phyloP scores from a whole-genome alignment of 139 green algal species.

The Micractinium sp. region DNA sequence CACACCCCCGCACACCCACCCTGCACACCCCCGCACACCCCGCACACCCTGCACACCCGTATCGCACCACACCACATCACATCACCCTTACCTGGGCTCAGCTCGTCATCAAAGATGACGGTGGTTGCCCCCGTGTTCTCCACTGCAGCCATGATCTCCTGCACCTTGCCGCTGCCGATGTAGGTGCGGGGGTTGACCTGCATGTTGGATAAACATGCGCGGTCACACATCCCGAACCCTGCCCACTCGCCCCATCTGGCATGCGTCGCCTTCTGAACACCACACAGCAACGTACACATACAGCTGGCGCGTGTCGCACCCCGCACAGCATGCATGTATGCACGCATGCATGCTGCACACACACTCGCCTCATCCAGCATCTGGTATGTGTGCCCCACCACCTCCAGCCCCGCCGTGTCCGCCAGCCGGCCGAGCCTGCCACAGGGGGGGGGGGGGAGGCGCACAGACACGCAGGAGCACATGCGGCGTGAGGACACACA shows the following conservation, averaged over 20 bases:
- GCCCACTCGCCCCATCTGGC: too few species aligned
- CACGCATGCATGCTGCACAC: neutral
- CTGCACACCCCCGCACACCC: neutral
- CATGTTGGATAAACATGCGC: neutral
- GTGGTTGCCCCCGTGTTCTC: conserved; percentile 70
- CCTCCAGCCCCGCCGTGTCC: conserved; percentile 89
- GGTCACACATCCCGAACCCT: neutral
- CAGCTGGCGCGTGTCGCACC: too few species aligned
- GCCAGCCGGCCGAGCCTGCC: conserved; percentile 78
- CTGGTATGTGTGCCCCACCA: conserved; percentile 88
- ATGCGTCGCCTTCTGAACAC: too few species aligned
- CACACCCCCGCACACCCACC: too few species aligned
- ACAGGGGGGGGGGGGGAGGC: too few species aligned
- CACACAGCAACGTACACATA: too few species aligned
- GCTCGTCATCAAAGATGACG: conserved; percentile 96
- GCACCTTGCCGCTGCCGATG: conserved; percentile 90
- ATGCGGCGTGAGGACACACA: too few species aligned
- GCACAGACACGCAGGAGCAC: too few species aligned
- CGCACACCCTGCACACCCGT: neutral
- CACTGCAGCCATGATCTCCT: conserved; percentile 65
- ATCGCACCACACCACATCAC: neutral
- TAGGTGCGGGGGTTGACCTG: conserved; percentile 86
- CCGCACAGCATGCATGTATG: neutral
- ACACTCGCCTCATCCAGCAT: conserved; percentile 57
- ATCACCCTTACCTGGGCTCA: conserved; percentile 78